Conservation (phyloP, 768 basidiomycete genomes). For the Dictyophora rubrovolvata region DNA sequence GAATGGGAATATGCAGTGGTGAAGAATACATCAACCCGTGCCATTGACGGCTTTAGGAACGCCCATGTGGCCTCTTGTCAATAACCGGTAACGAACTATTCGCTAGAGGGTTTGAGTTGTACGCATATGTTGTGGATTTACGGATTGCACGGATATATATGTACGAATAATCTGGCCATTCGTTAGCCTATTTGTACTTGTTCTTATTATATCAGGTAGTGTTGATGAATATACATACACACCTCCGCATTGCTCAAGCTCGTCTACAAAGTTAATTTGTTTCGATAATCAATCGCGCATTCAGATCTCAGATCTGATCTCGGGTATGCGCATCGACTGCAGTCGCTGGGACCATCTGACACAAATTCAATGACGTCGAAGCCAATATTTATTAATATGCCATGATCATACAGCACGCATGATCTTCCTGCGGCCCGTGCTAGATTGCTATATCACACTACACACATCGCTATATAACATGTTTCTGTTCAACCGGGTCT, state of each 20-base stretch:
- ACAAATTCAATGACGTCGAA: too few relatives aligned
- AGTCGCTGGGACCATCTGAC: too few relatives aligned
- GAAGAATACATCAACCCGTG: constrained; percentile 24
- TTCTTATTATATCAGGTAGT: too few relatives aligned
- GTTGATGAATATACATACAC: too few relatives aligned
- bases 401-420: background rate
- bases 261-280: too few relatives aligned
- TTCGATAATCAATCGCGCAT: background rate
- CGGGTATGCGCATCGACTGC: too few relatives aligned
- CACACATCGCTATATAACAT: too few relatives aligned
- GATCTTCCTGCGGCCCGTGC: background rate
- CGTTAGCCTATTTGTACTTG: too few relatives aligned
- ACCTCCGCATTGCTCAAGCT: too few relatives aligned
- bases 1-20: constrained; percentile 52
- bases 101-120: background rate
- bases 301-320: background rate
- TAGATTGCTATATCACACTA: background rate
- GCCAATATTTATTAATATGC: too few relatives aligned
- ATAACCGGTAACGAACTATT: too few relatives aligned
- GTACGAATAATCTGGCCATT: too few relatives aligned
- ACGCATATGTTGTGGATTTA: background rate
- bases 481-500: background rate
- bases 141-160: background rate
- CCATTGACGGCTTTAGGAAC: background rate
- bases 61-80: background rate